phyloP scores from a whole-genome alignment of 177 flowering plant species.

The Vitis hybrid region DNA sequence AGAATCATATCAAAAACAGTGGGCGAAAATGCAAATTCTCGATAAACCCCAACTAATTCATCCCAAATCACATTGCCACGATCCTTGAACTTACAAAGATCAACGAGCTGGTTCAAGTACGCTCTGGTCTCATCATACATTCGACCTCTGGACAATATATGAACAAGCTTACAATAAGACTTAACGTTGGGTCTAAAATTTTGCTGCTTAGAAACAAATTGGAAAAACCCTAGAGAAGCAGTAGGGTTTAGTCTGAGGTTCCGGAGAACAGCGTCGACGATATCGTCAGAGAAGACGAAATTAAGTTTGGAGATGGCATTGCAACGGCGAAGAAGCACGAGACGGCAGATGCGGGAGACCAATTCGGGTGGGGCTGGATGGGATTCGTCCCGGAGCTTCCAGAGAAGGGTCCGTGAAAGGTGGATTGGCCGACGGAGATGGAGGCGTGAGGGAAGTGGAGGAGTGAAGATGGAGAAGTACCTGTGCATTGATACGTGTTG shows the following conservation, averaged over 20 bases:
- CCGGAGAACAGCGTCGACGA: slow-evolving; percentile 51
- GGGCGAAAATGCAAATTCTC: slow-evolving; percentile 64
- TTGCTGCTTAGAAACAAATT: slow-evolving; percentile 49
- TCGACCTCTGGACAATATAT: slow-evolving; percentile 65
- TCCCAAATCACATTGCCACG: slow-evolving; percentile 38
- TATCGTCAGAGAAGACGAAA: slow-evolving; percentile 55
- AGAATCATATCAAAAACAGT: slow-evolving; percentile 83
- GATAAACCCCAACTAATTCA: slow-evolving; percentile 58
- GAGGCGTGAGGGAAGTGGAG: slow-evolving; percentile 10
- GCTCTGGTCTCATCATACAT: slow-evolving; percentile 53
- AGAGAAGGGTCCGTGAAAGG: slow-evolving; percentile 28
- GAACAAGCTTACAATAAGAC: slow-evolving; percentile 62
- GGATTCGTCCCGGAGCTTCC: slow-evolving; percentile 53
- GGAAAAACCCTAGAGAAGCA: slow-evolving; percentile 56
- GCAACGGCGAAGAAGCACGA: slow-evolving; percentile 39
- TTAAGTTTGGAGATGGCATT: slow-evolving; percentile 33
- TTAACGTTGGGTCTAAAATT: slow-evolving; percentile 51
- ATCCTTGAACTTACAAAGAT: slow-evolving; percentile 21
- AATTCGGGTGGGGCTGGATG: slow-evolving; percentile 36
- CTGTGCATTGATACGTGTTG: slow-evolving; percentile 8
- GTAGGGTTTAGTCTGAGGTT: slow-evolving; percentile 53
- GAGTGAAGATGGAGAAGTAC: slow-evolving; percentile 1
- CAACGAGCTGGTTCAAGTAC: slow-evolving; percentile 49
- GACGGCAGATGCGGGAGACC: slow-evolving; percentile 44
- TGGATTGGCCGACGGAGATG: slow-evolving; percentile 29